A percentile compares a stretch with the other conserved stretches of the same genome.
These are phyloP conservation scores for Chaetomium olivaceum DNA, from an alignment of 2,329 filamentous ascomycete species.

Conservation along the genomic window DNA sequence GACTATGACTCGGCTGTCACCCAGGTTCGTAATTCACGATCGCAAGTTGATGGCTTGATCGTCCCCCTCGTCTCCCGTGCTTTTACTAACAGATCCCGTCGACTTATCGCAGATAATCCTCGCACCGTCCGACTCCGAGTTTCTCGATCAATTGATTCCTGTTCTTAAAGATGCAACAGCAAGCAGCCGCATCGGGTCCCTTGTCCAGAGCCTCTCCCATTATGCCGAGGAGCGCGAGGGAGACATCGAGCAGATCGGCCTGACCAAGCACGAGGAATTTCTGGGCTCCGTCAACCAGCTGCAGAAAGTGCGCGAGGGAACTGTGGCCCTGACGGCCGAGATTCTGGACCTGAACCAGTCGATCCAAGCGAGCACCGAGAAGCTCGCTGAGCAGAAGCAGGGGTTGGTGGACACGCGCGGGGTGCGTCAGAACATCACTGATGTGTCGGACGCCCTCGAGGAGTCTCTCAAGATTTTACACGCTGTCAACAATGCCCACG, in stretches of 20 bases:
- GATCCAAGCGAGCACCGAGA: slow-evolving; percentile 92
- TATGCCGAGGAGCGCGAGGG: slow-evolving; percentile 84
- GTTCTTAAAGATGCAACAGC: slow-evolving; percentile 86
- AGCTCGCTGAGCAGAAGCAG: slow-evolving; percentile 91
- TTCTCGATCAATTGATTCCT: slow-evolving; percentile 92
- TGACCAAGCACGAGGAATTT: slow-evolving; percentile 96
- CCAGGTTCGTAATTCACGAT: slow-evolving; percentile 40
- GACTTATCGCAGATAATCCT: slow-evolving; percentile 72
- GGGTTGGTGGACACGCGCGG: slow-evolving; percentile 88
- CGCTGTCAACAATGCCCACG: slow-evolving; percentile 91
- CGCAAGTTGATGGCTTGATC: neutral
- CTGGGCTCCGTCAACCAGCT: slow-evolving; percentile 90
- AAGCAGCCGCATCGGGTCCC: slow-evolving; percentile 68
- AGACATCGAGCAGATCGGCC: slow-evolving; percentile 91
- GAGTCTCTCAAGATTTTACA: slow-evolving; percentile 91
- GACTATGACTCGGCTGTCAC: slow-evolving; percentile 51
- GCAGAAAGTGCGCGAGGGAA: slow-evolving; percentile 88
- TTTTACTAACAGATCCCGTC: neutral
- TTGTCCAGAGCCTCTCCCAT: slow-evolving; percentile 75
- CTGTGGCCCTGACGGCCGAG: slow-evolving; percentile 82
- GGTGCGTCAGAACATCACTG: slow-evolving; percentile 92
- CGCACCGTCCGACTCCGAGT: slow-evolving; percentile 87
- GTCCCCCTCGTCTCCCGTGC: neutral
- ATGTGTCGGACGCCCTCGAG: slow-evolving; percentile 82
- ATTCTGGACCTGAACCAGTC: slow-evolving; percentile 92